Conservation (phyloP, 495 filamentous ascomycete species). For the Darksidea phi region DNA sequence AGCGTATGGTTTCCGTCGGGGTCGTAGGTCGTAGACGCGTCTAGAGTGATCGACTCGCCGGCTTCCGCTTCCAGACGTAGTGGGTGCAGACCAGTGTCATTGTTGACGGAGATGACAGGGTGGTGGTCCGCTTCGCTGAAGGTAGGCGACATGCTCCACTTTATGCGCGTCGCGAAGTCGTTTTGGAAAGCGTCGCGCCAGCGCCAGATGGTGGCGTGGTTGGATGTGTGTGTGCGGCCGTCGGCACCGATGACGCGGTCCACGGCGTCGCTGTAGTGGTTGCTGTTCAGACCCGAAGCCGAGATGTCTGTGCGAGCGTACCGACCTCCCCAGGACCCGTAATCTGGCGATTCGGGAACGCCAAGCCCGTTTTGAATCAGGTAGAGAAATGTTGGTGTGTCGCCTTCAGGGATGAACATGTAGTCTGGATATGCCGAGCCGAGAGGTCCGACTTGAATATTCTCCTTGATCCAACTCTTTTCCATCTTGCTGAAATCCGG, state of each 20-base stretch:
- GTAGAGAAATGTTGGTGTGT: conserved; percentile 51
- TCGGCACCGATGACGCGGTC: conserved; percentile 47
- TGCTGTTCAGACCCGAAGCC: conserved; percentile 13
- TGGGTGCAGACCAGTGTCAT: conserved; percentile 37
- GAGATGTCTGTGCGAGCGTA: conserved; percentile 41
- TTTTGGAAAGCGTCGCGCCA: conserved; percentile 52
- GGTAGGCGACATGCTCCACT: conserved; percentile 47
- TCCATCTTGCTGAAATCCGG: conserved; percentile 46
- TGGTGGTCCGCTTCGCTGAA: conserved; percentile 45
- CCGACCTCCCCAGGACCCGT: conserved; percentile 52
- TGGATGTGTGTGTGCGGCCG: conserved; percentile 43
- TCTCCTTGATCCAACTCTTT: conserved; percentile 49
- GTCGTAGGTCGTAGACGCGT: conserved; percentile 48
- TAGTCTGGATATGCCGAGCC: conserved; percentile 48
- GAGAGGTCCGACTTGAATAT: conserved; percentile 49
- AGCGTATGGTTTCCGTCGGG: conserved; percentile 45
- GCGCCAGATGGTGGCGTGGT: conserved; percentile 53
- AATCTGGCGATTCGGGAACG: conserved; percentile 47
- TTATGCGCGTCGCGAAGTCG: conserved; percentile 53
- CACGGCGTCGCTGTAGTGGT: conserved; percentile 47
- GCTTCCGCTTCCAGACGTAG: conserved; percentile 42
- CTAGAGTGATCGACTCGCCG: conserved; percentile 43
- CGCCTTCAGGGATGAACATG: conserved; percentile 50
- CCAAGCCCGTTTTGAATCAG: conserved; percentile 52
- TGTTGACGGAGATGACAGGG: conserved; percentile 49